Conservation (phyloP, 1,284 basidiomycete genomes). For the Megacollybia platyphylla region DNA sequence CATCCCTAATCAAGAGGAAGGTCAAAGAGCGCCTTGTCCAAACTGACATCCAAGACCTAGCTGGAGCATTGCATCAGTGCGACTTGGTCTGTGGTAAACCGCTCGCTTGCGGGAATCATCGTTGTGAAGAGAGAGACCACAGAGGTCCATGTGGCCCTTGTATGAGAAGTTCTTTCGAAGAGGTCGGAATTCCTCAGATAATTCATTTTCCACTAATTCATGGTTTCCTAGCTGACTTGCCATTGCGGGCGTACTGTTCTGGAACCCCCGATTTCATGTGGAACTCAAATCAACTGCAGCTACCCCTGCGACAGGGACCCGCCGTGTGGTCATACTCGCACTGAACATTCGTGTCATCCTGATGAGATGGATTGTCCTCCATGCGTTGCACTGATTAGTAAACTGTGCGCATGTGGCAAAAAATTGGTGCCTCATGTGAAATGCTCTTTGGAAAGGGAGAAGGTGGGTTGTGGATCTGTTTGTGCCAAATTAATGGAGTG, state of each 20-base stretch:
- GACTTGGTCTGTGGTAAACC: slow-evolving; percentile 66
- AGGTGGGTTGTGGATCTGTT: slow-evolving; percentile 68
- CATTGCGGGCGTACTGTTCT: slow-evolving; percentile 53
- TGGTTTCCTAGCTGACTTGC: slow-evolving; percentile 48
- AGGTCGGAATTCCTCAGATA: slow-evolving; percentile 33
- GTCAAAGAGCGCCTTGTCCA: slow-evolving; percentile 42
- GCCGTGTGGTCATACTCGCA: slow-evolving; percentile 70
- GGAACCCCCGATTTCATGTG: slow-evolving; percentile 55
- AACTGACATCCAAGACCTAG: slow-evolving; percentile 12
- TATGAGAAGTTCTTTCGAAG: slow-evolving; percentile 79
- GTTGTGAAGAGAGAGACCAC: slow-evolving; percentile 72
- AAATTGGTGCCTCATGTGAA: slow-evolving; percentile 55
- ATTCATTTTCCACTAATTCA: slow-evolving; percentile 2
- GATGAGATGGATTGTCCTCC: slow-evolving; percentile 60
- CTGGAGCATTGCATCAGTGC: slow-evolving; percentile 61
- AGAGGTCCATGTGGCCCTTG: slow-evolving; percentile 71
- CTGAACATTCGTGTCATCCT: slow-evolving; percentile 74
- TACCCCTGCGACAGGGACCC: slow-evolving; percentile 72
- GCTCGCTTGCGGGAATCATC: slow-evolving; percentile 66
- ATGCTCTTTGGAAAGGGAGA: slow-evolving; percentile 64
- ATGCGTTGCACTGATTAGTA: slow-evolving; percentile 69
- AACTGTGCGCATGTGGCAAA: slow-evolving; percentile 82
- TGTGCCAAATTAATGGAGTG: slow-evolving; percentile 74
- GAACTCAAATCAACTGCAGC: slow-evolving; percentile 62
- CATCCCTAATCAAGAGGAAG: slow-evolving; percentile 49